Evolutionary conservation across 2,329 filamentous ascomycete species (phyloP).

Genomic region (Pyrenochaeta sp.): DNA sequence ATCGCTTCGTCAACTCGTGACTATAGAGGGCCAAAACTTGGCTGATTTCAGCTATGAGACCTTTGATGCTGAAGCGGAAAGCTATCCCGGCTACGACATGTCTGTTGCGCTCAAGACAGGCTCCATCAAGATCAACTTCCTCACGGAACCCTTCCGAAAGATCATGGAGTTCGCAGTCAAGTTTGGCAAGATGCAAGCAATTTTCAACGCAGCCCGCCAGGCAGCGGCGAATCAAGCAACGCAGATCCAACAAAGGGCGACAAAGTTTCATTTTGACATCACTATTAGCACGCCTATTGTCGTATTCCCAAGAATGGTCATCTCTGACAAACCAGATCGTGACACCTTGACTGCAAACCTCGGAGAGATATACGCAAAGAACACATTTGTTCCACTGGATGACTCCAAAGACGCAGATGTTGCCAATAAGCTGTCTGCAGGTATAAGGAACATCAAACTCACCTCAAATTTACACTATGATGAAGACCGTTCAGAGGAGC

Average conservation of each 20-base stretch:
- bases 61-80: slow-evolving; percentile 77
- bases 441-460: slow-evolving; percentile 89
- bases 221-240: slow-evolving; percentile 93
- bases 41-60: slow-evolving; percentile 98
- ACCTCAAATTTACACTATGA: slow-evolving; percentile 89
- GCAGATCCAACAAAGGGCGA: slow-evolving; percentile 89
- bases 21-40: slow-evolving; percentile 93
- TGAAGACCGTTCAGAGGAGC: slow-evolving; percentile 76
- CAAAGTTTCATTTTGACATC: slow-evolving; percentile 92
- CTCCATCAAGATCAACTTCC: slow-evolving; percentile 95
- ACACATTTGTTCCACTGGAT: slow-evolving; percentile 86
- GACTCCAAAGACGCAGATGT: slow-evolving; percentile 76
- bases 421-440: slow-evolving; percentile 88
- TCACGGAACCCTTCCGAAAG: slow-evolving; percentile 96
- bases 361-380: slow-evolving; percentile 96
- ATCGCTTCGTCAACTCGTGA: slow-evolving; percentile 83
- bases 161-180: slow-evolving; percentile 98
- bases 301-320: slow-evolving; percentile 84
- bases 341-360: slow-evolving; percentile 92
- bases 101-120: slow-evolving; percentile 90
- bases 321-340: slow-evolving; percentile 72
- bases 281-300: slow-evolving; percentile 95
- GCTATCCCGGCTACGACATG: slow-evolving; percentile 94
- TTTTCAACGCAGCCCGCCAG: slow-evolving; percentile 96
- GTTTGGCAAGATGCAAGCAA: slow-evolving; percentile 99